Evolutionary conservation across 2,329 filamentous ascomycete species (phyloP).

Genomic region (Colletotrichum brevisporum): DNA sequence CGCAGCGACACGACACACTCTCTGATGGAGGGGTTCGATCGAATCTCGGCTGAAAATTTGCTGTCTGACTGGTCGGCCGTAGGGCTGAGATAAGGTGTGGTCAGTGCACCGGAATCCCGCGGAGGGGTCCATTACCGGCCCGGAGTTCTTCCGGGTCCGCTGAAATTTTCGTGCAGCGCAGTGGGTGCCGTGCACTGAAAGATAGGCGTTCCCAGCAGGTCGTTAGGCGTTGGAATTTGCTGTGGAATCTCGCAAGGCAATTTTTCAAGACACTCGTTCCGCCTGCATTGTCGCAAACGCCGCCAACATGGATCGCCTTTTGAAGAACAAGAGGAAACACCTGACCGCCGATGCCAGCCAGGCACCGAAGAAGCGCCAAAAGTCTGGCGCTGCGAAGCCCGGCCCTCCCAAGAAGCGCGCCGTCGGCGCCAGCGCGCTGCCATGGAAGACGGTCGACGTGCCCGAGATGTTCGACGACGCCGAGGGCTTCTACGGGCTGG

Average conservation of each 20-base stretch:
- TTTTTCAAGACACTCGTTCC: not conserved
- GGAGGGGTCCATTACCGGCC: not conserved
- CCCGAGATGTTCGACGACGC: conserved; percentile 88
- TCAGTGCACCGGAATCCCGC: conserved; percentile 36
- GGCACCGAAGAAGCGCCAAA: conserved; percentile 40
- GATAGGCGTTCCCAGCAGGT: not conserved
- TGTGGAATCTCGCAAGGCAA: conserved; percentile 28
- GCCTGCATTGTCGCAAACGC: not conserved
- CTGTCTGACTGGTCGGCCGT: conserved; percentile 24
- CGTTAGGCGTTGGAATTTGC: conserved; percentile 5
- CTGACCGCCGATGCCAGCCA: conserved; percentile 22
- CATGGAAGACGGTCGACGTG: conserved; percentile 73
- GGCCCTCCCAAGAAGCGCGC: conserved; percentile 50
- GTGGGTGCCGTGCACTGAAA: not conserved
- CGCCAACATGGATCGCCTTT: conserved; percentile 30
- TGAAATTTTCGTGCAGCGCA: conserved; percentile 30
- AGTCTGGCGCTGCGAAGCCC: conserved; percentile 21
- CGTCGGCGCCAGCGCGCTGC: conserved; percentile 63
- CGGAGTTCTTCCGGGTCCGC: conserved; percentile 34
- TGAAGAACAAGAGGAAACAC: conserved; percentile 40
- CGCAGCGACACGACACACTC: conserved; percentile 16
- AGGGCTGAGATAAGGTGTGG: conserved; percentile 50
- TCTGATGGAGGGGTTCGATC: conserved; percentile 33
- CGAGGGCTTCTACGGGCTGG: conserved; percentile 93
- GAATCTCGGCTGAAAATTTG: conserved; percentile 39